phyloP scores from a whole-genome alignment of 257 asterid species.

The Petunia secreta region DNA sequence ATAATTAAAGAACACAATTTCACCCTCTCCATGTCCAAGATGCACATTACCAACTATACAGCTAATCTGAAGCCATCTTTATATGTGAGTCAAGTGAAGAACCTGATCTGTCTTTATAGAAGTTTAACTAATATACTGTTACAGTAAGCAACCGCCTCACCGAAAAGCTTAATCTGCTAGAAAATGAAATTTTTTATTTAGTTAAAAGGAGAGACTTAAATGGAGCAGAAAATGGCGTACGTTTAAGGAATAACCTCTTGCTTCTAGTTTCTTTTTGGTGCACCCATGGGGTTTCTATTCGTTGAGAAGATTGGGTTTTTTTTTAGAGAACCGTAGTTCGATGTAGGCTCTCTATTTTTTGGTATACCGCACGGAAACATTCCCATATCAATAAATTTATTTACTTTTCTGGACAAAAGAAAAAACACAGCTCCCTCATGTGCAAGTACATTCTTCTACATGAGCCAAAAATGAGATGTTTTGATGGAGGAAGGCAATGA shows the following conservation, averaged over 20 bases:
- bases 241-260: slow-evolving; percentile 18
- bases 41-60: not conserved
- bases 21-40: slow-evolving; percentile 15
- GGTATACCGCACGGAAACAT: not conserved
- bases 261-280: slow-evolving; percentile 7
- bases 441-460: not conserved
- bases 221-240: not conserved
- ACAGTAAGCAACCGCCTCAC: not conserved
- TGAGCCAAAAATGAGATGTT: not conserved
- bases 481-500: not conserved
- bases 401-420: not conserved
- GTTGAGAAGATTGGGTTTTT: not conserved
- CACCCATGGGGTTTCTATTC: slow-evolving; percentile 13
- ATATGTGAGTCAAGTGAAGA: slow-evolving; percentile 18
- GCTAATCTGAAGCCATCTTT: slow-evolving; percentile 12
- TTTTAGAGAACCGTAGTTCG: not conserved
- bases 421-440: not conserved
- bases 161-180: not conserved
- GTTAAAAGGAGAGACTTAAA: not conserved
- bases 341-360: not conserved
- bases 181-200: slow-evolving; percentile 12
- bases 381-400: not conserved
- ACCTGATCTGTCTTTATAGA: not conserved
- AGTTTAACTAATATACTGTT: slow-evolving; percentile 11
- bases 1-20: slow-evolving; percentile 8